Conservation (phyloP, 768 basidiomycete species). For the Paxillus rubicundulus region DNA sequence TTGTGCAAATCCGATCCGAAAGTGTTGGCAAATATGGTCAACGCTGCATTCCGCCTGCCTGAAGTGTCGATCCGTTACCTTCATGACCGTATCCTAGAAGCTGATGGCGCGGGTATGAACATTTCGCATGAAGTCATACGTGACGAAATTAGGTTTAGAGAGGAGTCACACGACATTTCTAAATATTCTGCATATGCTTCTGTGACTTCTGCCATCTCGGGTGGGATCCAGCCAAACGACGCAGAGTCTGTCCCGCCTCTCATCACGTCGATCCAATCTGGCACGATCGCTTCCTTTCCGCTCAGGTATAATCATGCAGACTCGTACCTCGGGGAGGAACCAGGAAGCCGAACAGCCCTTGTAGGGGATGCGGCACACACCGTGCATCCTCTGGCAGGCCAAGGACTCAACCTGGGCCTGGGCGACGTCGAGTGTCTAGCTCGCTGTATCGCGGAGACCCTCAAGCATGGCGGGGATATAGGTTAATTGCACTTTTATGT, state of each 20-base stretch:
- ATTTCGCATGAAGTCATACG: conserved; percentile 49
- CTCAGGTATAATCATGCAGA: conserved; percentile 85
- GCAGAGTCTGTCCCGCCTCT: conserved; percentile 70
- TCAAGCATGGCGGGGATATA: conserved; percentile 73
- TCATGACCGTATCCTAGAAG: conserved; percentile 57
- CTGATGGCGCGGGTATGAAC: conserved; percentile 41
- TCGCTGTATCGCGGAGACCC: conserved; percentile 55
- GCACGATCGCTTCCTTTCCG: conserved; percentile 86
- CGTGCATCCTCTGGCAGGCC: conserved; percentile 92
- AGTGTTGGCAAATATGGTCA: conserved; percentile 73
- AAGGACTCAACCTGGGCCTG: conserved; percentile 93
- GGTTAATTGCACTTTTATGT: conserved; percentile 46
- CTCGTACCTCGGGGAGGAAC: conserved; percentile 74
- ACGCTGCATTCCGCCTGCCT: conserved; percentile 87
- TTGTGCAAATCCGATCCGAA: conserved; percentile 63
- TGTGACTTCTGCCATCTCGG: conserved; percentile 29
- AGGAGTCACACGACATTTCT: conserved; percentile 66
- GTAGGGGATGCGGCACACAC: conserved; percentile 97
- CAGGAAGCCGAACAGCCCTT: conserved; percentile 71
- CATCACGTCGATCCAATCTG: conserved; percentile 65
- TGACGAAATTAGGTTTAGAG: conserved; percentile 71
- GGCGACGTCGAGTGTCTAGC: conserved; percentile 77
- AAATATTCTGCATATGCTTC: conserved; percentile 63
- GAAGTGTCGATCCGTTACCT: conserved; percentile 69
- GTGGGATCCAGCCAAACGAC: conserved; percentile 60